Base-by-base conservation (phyloP, 352 stramenopile species). In the Plasmopara halstedii region DNA sequence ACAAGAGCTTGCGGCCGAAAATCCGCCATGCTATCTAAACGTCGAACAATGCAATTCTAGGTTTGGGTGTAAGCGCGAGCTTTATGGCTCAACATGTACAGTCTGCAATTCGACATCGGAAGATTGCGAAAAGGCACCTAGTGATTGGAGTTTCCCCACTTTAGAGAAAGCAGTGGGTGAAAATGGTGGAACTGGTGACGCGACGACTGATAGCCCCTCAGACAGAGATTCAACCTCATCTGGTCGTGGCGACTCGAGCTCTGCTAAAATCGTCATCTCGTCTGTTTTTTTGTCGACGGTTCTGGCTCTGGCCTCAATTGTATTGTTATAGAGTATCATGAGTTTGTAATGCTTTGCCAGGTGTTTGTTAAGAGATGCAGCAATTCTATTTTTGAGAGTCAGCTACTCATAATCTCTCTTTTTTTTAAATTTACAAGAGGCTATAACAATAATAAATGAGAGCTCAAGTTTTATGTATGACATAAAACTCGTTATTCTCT, bases 11-110 rank as follows among this genome's bases (percentile, higher is more conserved):
- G 50, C 43, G 2, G 46, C 57, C 9, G 56, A 76, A 50, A 88
- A 88, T 62, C 77, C 77, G 9, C 22, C 62, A 40, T 88, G 77
- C 60, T 88, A 83, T 49, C 34, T 61, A 21, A 88, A 81, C 49
- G 76, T 81, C 5, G 56, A 69, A 41, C 66, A 70, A 50, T 87
- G 77, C 42, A 78, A 80, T 51, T 53, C 58, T 6, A 47, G 69
- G 15, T 43, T 35, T 38, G 76, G 76, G 44, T 85, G 76, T 59
- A 68, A 70, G 43, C 73, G 73, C 23, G 71, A 85, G 43, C 57
- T 74, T 21, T 83, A 68, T 31, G 72, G 65, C 42, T 75, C 80
- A 41, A 70, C 75, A 45, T 88, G 76, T 54, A 68, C 64, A 23
- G 66, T 78, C 11, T 86, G 73, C 58, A 75, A 64, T 40, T 64